Base-by-base conservation (phyloP, 495 filamentous ascomycete genomes). In the Parathielavia appendiculata region DNA sequence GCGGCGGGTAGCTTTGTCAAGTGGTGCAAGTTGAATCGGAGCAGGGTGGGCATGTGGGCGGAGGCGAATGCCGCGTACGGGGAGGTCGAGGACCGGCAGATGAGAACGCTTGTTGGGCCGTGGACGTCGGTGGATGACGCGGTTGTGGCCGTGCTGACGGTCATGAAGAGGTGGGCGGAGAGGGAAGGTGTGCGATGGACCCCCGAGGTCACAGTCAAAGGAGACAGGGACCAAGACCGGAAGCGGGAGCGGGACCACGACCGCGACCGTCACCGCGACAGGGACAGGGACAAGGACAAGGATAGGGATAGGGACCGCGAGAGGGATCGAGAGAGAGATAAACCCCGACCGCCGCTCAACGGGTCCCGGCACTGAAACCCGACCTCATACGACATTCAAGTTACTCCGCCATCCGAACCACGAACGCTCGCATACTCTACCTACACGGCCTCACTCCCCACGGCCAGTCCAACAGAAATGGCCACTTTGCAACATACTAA, bases 71-170 rank as follows among this genome's bases (percentile, higher is more conserved):
- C 26, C 1, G 32, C 54, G 34, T 54, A 41, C 10, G 59, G 61
- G 9, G 52, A 35, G 6, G 65, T 73, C 6, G 63, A 66, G 8
- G 66, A 69, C 17, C 35, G 62, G 10, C 36, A 59, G 17, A 51
- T 72, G 45, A 63, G 51, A 53, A 60, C 63, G 23, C 23, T 67
- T 0, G 43, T 75, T 1, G 73, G 73, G 5, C 72, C 72, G 7
- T 76, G 73, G 74, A 68, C 63, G 8, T 62, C 48, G 32, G 66
- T 71, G 6, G 63, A 71, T 22, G 70, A 74, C 6, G 67, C 60
- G 4, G 58, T 68, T 12, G 51, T 26, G 10, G 63, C 64, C 22
- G 60, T 55, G 35, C 57, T 71, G 52, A 58, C 39, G 39, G 46
- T 71, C 10, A 56, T 75, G 61, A 58, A 60, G 9, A 50, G 59